Percentiles rank a stretch among this genome's conserved stretches.
Evolutionary conservation across 495 filamentous ascomycete genomes (phyloP).

Genomic region (Aspergillus cavernicola): DNA sequence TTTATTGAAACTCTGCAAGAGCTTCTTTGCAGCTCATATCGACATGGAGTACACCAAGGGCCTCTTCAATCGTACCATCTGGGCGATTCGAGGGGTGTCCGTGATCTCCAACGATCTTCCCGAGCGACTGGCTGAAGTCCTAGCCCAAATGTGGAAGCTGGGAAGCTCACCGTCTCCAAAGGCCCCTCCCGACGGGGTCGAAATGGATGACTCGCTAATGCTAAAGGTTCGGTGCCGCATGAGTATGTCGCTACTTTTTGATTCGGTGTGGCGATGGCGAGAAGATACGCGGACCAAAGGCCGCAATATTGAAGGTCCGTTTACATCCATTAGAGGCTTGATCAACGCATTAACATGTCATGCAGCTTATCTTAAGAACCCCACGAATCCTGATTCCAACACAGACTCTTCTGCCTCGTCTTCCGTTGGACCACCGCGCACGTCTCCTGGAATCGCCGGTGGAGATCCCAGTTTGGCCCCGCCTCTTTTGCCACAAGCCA

Average conservation of each 20-base stretch:
- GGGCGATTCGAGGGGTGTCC: conserved; percentile 70
- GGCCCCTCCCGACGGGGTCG: conserved; percentile 26
- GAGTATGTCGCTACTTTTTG: conserved; percentile 90
- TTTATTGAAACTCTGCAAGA: conserved; percentile 79
- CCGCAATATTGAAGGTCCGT: conserved; percentile 73
- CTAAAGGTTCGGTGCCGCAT: conserved; percentile 84
- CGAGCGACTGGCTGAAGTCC: conserved; percentile 79
- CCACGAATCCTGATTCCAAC: conserved; percentile 78
- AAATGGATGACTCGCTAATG: conserved; percentile 68
- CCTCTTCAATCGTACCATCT: conserved; percentile 74
- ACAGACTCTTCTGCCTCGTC: conserved; percentile 70
- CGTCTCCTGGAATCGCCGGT: conserved; percentile 33
- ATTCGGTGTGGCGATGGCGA: conserved; percentile 91
- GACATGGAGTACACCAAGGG: conserved; percentile 69
- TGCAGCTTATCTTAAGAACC: conserved; percentile 72
- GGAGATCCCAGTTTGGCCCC: conserved; percentile 48
- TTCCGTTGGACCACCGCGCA: conserved; percentile 32
- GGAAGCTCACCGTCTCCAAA: conserved; percentile 48
- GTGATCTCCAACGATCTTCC: conserved; percentile 81
- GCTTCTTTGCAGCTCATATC: conserved; percentile 68
- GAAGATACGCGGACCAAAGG: conserved; percentile 80
- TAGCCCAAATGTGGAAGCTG: conserved; percentile 88
- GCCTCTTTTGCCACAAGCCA: conserved; percentile 34
- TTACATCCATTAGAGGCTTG: background rate
- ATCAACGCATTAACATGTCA: conserved; percentile 7